Conservation (phyloP, 2,329 filamentous ascomycete genomes). For the Botryotinia globosa region DNA sequence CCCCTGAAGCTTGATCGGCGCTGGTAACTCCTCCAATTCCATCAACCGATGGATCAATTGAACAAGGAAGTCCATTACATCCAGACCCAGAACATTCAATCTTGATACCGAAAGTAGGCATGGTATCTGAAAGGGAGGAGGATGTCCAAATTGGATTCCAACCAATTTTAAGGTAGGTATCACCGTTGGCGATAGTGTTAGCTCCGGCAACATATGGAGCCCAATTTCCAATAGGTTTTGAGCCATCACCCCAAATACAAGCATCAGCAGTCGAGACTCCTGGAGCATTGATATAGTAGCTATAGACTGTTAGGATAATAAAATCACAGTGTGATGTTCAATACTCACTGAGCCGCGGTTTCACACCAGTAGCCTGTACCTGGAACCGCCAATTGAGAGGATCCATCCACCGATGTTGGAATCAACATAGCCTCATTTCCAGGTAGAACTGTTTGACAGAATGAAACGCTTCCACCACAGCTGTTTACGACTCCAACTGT, state of each 20-base stretch:
- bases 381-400: constrained; percentile 66
- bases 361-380: constrained; percentile 66
- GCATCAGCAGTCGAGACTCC: constrained; percentile 58
- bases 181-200: constrained; percentile 62
- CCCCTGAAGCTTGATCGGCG: constrained; percentile 53
- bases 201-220: constrained; percentile 72
- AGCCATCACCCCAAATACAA: constrained; percentile 68
- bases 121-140: constrained; percentile 49
- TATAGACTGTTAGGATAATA: constrained; percentile 38
- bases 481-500: constrained; percentile 65
- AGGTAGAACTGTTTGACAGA: constrained; percentile 76
- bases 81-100: constrained; percentile 64
- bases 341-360: constrained; percentile 70
- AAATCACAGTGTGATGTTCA: constrained; percentile 11
- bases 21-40: constrained; percentile 59
- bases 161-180: constrained; percentile 72
- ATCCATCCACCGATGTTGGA: constrained; percentile 62
- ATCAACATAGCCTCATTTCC: constrained; percentile 82
- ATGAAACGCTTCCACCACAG: constrained; percentile 59
- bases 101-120: constrained; percentile 65
- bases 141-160: constrained; percentile 74
- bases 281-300: constrained; percentile 76
- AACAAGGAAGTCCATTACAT: constrained; percentile 74
- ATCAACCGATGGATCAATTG: constrained; percentile 60
- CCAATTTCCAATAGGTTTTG: constrained; percentile 70